A percentile compares a stretch with the other conserved stretches of the same genome.
phyloP scores from a whole-genome alignment of 148 eudicot species.

The Rhododendron kiyosumense region DNA sequence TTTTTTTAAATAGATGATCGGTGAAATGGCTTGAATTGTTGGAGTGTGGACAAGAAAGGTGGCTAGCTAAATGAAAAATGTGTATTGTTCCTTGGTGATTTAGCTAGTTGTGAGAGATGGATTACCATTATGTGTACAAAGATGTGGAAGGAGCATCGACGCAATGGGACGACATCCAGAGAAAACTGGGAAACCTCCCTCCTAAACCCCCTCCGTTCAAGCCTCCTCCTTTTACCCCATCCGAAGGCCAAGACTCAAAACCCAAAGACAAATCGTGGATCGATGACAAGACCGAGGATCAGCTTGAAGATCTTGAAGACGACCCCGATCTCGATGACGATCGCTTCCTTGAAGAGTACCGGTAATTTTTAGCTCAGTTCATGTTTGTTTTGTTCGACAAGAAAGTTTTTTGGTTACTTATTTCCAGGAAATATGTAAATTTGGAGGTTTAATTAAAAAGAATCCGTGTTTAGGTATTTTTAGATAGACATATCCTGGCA shows the following conservation, averaged over 20 bases:
- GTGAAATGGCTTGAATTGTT: too few relatives aligned
- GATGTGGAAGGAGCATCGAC: slow-evolving; percentile 85
- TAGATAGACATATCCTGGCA: background rate
- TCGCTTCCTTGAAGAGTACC: slow-evolving; percentile 76
- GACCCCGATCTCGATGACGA: slow-evolving; percentile 71
- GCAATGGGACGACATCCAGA: slow-evolving; percentile 88
- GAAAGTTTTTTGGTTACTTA: background rate
- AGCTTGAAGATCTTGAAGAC: slow-evolving; percentile 89
- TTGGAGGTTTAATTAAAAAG: background rate
- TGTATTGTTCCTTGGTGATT: background rate
- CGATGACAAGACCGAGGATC: slow-evolving; percentile 68
- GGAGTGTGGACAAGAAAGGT: too few relatives aligned
- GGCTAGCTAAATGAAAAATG: background rate
- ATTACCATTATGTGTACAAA: slow-evolving; percentile 79
- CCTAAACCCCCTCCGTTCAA: slow-evolving; percentile 66
- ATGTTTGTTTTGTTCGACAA: background rate
- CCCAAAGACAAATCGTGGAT: slow-evolving; percentile 71
- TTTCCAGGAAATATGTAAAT: background rate
- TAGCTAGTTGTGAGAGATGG: slow-evolving; percentile 4
- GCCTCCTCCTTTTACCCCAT: slow-evolving; percentile 59
- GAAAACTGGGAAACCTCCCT: slow-evolving; percentile 75
- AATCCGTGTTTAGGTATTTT: background rate
- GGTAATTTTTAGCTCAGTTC: slow-evolving; percentile 28
- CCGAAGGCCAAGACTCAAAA: slow-evolving; percentile 56
- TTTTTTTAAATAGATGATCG: too few relatives aligned